Evolutionary conservation across 306 rosid genomes (phyloP), one percentile per base, ranked within the genome.

Genomic region (Argentina anserina): DNA sequence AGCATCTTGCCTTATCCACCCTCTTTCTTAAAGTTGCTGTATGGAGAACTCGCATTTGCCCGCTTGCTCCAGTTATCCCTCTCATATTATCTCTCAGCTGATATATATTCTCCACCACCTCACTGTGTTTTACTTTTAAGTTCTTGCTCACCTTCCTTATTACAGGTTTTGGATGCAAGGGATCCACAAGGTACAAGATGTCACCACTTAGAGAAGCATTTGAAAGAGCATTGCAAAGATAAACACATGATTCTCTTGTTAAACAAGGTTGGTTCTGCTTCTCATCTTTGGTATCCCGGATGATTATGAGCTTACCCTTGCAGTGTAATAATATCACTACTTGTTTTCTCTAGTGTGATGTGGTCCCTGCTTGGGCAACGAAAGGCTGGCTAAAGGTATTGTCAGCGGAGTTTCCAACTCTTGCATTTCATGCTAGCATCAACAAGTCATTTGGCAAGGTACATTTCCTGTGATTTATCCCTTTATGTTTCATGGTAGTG

Each of bases 381-480:
- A 89, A 89, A 80, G 92, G 90, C 41, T 93, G 98, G 98, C 93
- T 91, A 73, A 91, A 93, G 74, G 89, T 81, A 66, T 78, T 93
- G 84, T 91, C 96, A 0, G 86, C 81, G 66, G 96, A 91, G 66
- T 93, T 76, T 83, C 97, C 98, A 62, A 88, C 97, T 75, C 86
- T 93, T 42, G 98, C 98, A 69, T 93, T 93, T 83, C 98, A 93
- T 74, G 96, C 96, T 46, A 91, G 96, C 82, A 82, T 91, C 76
- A 93, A 91, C 80, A 93, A 91, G 82, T 91, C 97, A 72, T 93
- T 93, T 77, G 97, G 98, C 80, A 93, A 93, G 93, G 97, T 93
- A 86, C 28, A 25, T 50, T 63, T 36, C 31, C 2, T 29, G 14
- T 37, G n/a, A 45, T 21, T 40, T 13, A 40, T 58, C 36, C 36